Conservation (phyloP, 2,329 filamentous ascomycete species). For the Xylariaceae sp. region DNA sequence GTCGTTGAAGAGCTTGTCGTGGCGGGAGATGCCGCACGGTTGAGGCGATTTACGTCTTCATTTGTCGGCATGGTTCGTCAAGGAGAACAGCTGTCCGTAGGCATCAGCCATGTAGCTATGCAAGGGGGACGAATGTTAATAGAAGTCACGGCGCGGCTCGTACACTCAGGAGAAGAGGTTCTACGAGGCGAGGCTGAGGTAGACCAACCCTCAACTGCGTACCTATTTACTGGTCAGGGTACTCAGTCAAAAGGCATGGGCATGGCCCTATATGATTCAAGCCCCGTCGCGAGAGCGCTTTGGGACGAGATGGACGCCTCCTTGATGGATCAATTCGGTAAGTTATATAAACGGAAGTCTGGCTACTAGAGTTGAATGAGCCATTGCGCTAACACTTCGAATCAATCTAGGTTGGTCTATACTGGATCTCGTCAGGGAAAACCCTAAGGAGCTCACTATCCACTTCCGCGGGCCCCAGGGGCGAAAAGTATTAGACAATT, state of each 20-base stretch:
- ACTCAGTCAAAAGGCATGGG: slow-evolving; percentile 99
- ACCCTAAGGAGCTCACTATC: slow-evolving; percentile 97
- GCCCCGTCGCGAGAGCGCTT: slow-evolving; percentile 90
- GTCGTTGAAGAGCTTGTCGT: slow-evolving; percentile 98
- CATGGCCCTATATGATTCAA: slow-evolving; percentile 96
- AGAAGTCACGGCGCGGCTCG: slow-evolving; percentile 95
- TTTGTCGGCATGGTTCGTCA: slow-evolving; percentile 98
- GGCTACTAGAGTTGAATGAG: too few species aligned
- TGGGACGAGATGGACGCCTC: slow-evolving; percentile 98
- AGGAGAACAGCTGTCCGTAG: too few species aligned
- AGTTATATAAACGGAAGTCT: too few species aligned
- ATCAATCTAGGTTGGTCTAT: slow-evolving; percentile 92
- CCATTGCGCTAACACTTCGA: too few species aligned
- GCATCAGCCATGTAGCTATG: slow-evolving; percentile 99
- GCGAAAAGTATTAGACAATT: slow-evolving; percentile 97
- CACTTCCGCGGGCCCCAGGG: slow-evolving; percentile 96
- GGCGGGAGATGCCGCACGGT: slow-evolving; percentile 96
- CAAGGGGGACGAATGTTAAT: slow-evolving; percentile 98
- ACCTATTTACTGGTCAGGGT: slow-evolving; percentile 97
- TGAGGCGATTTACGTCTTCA: slow-evolving; percentile 94
- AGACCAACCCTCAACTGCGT: slow-evolving; percentile 93
- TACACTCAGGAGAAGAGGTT: slow-evolving; percentile 95
- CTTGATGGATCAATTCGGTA: slow-evolving; percentile 97
- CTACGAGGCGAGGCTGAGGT: slow-evolving; percentile 94
- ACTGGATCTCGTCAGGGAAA: slow-evolving; percentile 98